Conservation (phyloP, 2,329 filamentous ascomycete genomes). For the Metarhizium album region DNA sequence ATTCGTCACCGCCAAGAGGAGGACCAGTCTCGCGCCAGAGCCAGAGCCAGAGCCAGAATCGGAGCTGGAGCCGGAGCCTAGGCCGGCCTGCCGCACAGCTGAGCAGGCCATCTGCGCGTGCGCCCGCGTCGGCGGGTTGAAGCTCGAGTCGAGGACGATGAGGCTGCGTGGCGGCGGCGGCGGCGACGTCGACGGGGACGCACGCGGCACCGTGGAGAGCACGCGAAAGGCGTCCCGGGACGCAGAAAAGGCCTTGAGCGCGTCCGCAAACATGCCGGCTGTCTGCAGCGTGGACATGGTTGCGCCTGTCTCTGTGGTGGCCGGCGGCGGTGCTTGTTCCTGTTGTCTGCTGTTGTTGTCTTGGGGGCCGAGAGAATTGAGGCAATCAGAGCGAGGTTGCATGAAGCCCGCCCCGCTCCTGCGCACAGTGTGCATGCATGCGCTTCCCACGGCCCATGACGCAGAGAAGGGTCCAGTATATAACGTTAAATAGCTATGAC, state of each 20-base stretch:
- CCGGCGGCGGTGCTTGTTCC: not conserved
- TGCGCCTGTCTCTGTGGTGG: not conserved
- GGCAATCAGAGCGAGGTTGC: too few relatives aligned
- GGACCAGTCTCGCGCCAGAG: slow-evolving; percentile 34
- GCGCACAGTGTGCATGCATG: too few relatives aligned
- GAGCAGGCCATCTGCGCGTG: slow-evolving; percentile 47
- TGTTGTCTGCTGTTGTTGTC: too few relatives aligned
- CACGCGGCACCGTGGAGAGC: slow-evolving; percentile 28
- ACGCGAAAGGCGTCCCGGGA: slow-evolving; percentile 33
- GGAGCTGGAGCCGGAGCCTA: too few relatives aligned
- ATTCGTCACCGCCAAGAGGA: slow-evolving; percentile 53
- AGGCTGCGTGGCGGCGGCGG: slow-evolving; percentile 19
- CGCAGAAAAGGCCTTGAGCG: slow-evolving; percentile 33
- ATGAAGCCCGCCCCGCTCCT: too few relatives aligned
- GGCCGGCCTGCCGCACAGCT: slow-evolving; percentile 23
- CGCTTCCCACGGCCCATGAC: too few relatives aligned
- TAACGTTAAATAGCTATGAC: too few relatives aligned
- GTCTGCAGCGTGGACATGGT: slow-evolving; percentile 14
- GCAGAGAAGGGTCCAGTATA: too few relatives aligned
- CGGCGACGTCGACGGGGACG: not conserved
- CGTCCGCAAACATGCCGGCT: slow-evolving; percentile 30
- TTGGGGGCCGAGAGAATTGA: too few relatives aligned
- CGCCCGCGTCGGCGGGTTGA: slow-evolving; percentile 55
- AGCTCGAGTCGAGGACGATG: slow-evolving; percentile 55
- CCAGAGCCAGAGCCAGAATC: too few relatives aligned